phyloP scores from a whole-genome alignment of 2,329 filamentous ascomycete species.

The Fusarium papillatum region DNA sequence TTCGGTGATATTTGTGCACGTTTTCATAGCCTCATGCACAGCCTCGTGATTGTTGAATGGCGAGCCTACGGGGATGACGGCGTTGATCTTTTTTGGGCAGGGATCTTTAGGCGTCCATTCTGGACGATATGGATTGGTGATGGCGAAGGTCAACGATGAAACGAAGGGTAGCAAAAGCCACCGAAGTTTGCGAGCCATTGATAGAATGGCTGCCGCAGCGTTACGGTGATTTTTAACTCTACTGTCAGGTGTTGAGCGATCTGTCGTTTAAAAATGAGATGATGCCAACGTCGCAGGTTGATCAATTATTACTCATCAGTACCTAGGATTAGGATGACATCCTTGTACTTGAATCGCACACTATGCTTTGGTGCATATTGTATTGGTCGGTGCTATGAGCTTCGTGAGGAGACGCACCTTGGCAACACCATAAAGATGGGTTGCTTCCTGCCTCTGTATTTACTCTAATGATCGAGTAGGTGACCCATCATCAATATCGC shows the following conservation, averaged over 20 bases:
- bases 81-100: conserved; percentile 8
- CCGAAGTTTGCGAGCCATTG: not conserved
- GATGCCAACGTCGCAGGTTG: not conserved
- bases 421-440: not conserved
- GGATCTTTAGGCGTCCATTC: not conserved
- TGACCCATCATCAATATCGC: not conserved
- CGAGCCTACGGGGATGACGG: not conserved
- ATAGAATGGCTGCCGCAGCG: not conserved
- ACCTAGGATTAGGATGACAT: not conserved
- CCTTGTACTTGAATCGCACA: not conserved
- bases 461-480: not conserved
- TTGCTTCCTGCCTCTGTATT: not conserved
- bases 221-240: not conserved
- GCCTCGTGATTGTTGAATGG: not conserved
- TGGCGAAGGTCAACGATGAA: not conserved
- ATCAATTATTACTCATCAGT: not conserved
- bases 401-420: too few relatives aligned
- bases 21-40: conserved; percentile 15
- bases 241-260: not conserved
- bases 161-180: not conserved
- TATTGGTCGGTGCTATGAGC: not conserved
- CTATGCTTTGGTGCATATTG: not conserved
- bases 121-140: not conserved
- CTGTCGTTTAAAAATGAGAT: not conserved
- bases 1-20: conserved; percentile 13